Base-by-base conservation (phyloP, 2,329 filamentous ascomycete species). In the Zasmidium angulare region DNA sequence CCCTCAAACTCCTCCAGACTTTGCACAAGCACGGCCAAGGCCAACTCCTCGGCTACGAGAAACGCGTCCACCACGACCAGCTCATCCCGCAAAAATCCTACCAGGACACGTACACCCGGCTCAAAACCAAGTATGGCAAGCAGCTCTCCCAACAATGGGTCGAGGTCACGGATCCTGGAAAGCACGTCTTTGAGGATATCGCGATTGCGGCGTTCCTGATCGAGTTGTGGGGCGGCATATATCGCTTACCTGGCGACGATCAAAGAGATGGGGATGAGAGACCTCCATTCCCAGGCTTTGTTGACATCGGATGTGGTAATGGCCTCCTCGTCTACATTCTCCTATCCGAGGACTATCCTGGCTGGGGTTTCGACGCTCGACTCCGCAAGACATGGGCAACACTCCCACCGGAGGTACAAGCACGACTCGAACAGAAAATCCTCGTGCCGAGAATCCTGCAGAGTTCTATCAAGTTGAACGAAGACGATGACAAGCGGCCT, bases 301-400 rank as follows among this genome's bases (percentile, higher is more conserved):
- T 97, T 20, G 95, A 99, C 70, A 91, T 99, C 49, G 95, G 93
- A 3, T 98, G 95, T 71, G 95, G 95, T 1, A 99, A 98, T 70
- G 95, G 95, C 0, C 80, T 99, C 2, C 83, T 99, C 1, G 90
- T 96, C 7, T 85, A 96, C 71, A 84, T 99, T 40, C 83, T 99
- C 3, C 82, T 86, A 14, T 78, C 83, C 60, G 93, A 98, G 76
- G 92, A 92, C 11, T 98, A 91, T 74, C 67, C 72, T 0, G 95
- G 95, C 21, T 96, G 89, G 85, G 95, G 95, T 0, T 96, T 98
- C 69, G 95, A 99, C 74, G 95, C 93, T 0, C 83, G 93, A n/a
- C 77, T 78, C 43, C 85, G 95, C 55, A 96, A 91, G 71, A 93
- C 91, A 0, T 99, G 95, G 95, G 77, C 77, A 1, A 86, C 84